A percentile compares a stretch with the other conserved stretches of the same genome.
phyloP scores from a whole-genome alignment of 345 rosid species.

The Eucalyptus globulus region DNA sequence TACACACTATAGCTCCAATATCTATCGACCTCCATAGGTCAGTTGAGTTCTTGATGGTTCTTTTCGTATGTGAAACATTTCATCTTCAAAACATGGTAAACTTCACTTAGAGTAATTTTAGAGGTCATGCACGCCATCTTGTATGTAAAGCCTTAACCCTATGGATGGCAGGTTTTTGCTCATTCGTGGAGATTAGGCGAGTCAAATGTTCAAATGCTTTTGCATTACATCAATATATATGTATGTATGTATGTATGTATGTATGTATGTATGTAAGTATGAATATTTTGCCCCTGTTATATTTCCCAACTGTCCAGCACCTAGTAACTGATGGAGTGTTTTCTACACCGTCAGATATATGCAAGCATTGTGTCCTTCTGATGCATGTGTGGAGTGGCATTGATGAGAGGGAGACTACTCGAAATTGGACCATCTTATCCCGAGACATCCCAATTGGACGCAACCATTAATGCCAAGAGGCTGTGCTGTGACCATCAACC shows the following conservation, averaged over 20 bases:
- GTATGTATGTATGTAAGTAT: neutral
- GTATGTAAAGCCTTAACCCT: neutral
- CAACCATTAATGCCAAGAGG: neutral
- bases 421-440: neutral
- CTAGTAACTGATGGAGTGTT: neutral
- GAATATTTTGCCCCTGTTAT: neutral
- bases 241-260: neutral
- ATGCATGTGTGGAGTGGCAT: neutral
- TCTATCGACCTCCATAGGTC: neutral
- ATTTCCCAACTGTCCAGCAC: neutral
- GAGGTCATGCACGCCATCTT: neutral
- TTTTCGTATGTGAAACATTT: neutral
- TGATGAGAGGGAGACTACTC: neutral
- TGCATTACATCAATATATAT: neutral
- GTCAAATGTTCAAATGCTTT: neutral
- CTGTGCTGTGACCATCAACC: neutral
- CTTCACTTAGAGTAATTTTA: neutral
- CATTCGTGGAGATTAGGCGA: neutral
- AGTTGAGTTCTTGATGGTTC: neutral
- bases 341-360: neutral
- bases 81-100: neutral
- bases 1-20: neutral
- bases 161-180: neutral
- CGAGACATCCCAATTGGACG: neutral
- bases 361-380: neutral